These are phyloP conservation scores for Auriscalpium orientale DNA, from an alignment of 768 basidiomycete genomes.

Conservation along the genomic window DNA sequence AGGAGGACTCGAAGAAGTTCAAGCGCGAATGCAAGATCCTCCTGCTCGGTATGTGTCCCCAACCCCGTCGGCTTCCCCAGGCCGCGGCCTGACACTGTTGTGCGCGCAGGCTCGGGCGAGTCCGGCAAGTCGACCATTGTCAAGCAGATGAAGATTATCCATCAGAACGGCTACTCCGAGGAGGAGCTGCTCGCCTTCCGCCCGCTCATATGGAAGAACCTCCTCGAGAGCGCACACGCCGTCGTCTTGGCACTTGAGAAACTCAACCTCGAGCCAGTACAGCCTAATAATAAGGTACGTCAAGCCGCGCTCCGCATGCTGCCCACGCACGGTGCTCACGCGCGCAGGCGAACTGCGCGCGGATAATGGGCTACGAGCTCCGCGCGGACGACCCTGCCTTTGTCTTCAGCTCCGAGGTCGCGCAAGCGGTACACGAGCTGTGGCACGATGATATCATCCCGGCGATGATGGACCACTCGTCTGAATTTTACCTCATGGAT, in stretches of 20 bases:
- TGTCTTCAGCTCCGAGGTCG: constrained; percentile 50
- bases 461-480: constrained; percentile 46
- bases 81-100: background rate
- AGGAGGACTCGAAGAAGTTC: constrained; percentile 77
- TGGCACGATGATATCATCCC: constrained; percentile 61
- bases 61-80: background rate
- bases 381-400: constrained; percentile 34
- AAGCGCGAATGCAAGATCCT: constrained; percentile 91
- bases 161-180: constrained; percentile 80
- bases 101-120: constrained; percentile 75
- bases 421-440: constrained; percentile 57
- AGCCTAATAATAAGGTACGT: constrained; percentile 54
- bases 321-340: constrained; percentile 13
- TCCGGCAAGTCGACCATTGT: constrained; percentile 94
- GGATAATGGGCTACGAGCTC: constrained; percentile 48
- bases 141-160: constrained; percentile 99
- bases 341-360: constrained; percentile 41
- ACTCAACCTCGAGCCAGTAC: constrained; percentile 70
- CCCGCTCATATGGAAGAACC: constrained; percentile 76
- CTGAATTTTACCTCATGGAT: constrained; percentile 91
- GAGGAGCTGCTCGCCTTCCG: constrained; percentile 74
- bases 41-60: constrained; percentile 58
- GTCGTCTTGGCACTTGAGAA: constrained; percentile 83
- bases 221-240: constrained; percentile 83
- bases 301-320: background rate